Evolutionary conservation across 2,329 filamentous ascomycete species (phyloP).

Genomic region (Colletotrichum sp.): DNA sequence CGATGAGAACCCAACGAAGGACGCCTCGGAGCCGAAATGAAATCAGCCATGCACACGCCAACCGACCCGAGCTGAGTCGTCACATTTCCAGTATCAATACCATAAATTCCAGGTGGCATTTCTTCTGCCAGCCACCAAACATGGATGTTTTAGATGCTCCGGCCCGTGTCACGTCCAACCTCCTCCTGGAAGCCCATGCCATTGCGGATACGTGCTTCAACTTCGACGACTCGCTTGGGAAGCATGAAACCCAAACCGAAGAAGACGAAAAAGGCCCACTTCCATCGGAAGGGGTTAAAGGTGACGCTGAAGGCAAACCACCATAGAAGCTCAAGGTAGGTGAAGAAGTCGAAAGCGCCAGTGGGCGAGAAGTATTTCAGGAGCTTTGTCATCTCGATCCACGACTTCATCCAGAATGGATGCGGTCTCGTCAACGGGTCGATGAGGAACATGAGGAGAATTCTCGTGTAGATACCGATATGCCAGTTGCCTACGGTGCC

Average conservation of each 20-base stretch:
- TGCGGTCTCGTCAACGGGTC: constrained; percentile 78
- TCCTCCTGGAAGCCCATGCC: constrained; percentile 45
- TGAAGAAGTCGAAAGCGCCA: constrained; percentile 87
- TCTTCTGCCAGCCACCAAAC: background rate
- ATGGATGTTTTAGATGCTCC: constrained; percentile 31
- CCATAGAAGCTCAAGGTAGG: constrained; percentile 82
- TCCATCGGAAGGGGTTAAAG: constrained; percentile 88
- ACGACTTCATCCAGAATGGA: constrained; percentile 78
- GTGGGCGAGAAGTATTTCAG: constrained; percentile 75
- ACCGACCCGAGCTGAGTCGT: background rate
- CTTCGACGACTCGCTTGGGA: constrained; percentile 68
- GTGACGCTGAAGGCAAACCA: constrained; percentile 83
- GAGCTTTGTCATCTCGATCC: constrained; percentile 83
- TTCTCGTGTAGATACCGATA: constrained; percentile 87
- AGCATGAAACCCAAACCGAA: constrained; percentile 73
- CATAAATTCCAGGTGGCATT: background rate
- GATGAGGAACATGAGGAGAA: constrained; percentile 84
- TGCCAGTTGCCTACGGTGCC: constrained; percentile 87
- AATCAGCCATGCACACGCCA: background rate
- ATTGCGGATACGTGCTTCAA: constrained; percentile 67
- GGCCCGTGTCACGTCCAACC: constrained; percentile 32
- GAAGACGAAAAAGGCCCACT: constrained; percentile 86
- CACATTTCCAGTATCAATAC: background rate
- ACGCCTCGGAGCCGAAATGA: background rate
- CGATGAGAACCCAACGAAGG: background rate